Evolutionary conservation across 768 basidiomycete genomes (phyloP), one percentile per base, ranked within the genome.

Genomic region (Xerocomus brunneocitrinus): DNA sequence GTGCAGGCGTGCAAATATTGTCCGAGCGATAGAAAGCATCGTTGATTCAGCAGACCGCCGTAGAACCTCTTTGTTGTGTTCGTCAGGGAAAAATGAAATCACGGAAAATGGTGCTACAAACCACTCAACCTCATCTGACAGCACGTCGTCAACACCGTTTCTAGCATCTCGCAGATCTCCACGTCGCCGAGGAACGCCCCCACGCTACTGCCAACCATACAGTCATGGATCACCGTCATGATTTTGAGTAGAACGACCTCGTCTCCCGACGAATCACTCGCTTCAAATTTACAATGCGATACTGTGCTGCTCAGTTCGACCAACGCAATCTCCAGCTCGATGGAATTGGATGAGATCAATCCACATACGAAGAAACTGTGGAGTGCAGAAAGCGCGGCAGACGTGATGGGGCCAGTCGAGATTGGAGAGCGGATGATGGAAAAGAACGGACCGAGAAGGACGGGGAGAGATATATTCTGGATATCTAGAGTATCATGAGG

Each of bases 231-330:
- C 16, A 98, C 85, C 8, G 85, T 80, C 77, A 98, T 83, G 54
- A 98, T 93, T 68, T 85, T 90, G 58, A 95, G 79, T 7, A 98
- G 76, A 8, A 98, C 95, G 8, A 97, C 89, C 69, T 99, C 97
- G 71, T 99, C 97, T 5, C 92, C 90, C n/a, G 94, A 92, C 2
- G 91, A 91, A 66, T 98, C 94, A 63, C 91, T 95, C 4, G 91
- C 91, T 71, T 98, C 95, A 65, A 99, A 99, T 73, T 95, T 94
- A 79, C 95, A 98, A 64, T 92, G 91, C 5, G 95, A 92, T 12
- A 95, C 82, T 0, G 95, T 85, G 55, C 81, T 87, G 67, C 94
- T 95, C 54, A 97, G 78, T 57, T 92, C 90, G 16, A 84, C 76
- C 48, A 98, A 78, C 5, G 88, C 87, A 49, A 73, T 66, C 58